Evolutionary conservation across 305 asterid genomes (phyloP).

Genomic region (Fraxinus dipetala): DNA sequence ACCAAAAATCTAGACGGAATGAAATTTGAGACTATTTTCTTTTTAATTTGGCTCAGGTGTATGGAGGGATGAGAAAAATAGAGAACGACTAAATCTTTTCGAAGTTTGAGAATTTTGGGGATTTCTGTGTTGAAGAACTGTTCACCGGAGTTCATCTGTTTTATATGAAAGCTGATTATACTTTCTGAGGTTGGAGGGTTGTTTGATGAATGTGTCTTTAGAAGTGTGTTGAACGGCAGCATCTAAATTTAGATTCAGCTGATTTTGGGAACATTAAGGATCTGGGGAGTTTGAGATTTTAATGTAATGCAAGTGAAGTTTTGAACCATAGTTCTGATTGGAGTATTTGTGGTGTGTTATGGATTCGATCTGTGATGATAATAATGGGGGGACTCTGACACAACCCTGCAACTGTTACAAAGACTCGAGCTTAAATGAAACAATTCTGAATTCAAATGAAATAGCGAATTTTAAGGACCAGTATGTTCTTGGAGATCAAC

Average conservation of each 20-base stretch:
- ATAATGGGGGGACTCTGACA: background rate
- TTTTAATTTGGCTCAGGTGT: conserved; percentile 22
- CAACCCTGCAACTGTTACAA: conserved; percentile 32
- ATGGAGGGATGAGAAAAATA: conserved; percentile 21
- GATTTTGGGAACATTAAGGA: conserved; percentile 10
- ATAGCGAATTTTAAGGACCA: conserved; percentile 39
- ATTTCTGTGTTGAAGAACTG: conserved; percentile 13
- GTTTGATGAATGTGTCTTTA: background rate
- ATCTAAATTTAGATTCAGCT: background rate
- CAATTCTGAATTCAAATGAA: conserved; percentile 37
- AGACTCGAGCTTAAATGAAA: conserved; percentile 31
- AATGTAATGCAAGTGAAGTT: background rate
- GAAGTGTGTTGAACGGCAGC: background rate
- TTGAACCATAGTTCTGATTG: background rate
- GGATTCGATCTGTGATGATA: conserved; percentile 27
- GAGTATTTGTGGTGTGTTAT: conserved; percentile 21
- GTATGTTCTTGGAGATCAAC: conserved; percentile 46
- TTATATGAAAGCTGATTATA: background rate
- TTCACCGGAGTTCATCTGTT: background rate
- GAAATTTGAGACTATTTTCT: conserved; percentile 18
- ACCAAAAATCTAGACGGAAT: background rate
- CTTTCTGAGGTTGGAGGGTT: background rate
- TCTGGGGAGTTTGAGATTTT: background rate
- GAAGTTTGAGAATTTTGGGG: conserved; percentile 10
- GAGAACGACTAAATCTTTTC: conserved; percentile 13